Evolutionary conservation across 257 asterid species (phyloP), one percentile per base, ranked within the genome.

Genomic region (Solanum ahanhuiri): DNA sequence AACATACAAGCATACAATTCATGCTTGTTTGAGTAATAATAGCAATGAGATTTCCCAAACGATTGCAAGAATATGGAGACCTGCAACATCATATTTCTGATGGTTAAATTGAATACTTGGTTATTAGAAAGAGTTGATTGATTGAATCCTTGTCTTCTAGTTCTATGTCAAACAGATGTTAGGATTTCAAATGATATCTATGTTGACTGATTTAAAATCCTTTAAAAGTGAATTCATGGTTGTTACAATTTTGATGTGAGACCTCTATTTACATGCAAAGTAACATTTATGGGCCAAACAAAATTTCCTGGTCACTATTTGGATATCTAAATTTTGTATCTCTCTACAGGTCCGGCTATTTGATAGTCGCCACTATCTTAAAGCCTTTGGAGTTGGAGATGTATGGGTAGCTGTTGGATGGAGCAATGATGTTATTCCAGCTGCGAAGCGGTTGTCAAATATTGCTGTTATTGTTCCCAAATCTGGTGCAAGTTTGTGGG

Each of bases 331-430:
- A 12, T 63, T 11, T 28, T 85, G 70, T 20, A 23, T 85, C 76
- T 75, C 87, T 76, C 25, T 58, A 8, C 90, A 96, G 99, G 99
- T 96, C 63, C 97, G 97, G 28, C 88, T 96, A 35, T 96, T 96
- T 87, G 98, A 96, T 87, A 93, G 91, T 88, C 89, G 88, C 90
- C 89, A 94, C 88, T 95, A 96, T 91, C 94, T 96, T 48, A 96
- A 92, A 93, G 96, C 99, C 89, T 92, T 96, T 58, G 92, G 93
- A 81, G 94, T 94, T 34, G 98, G 97, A 86, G 98, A 96, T 86
- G 98, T 94, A 28, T 96, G 98, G 98, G 96, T 96, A 83, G 98
- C 97, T 83, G 98, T 96, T 90, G 98, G 98, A 88, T 96, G 99
- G 99, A 95, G 98, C 88, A 89, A 92, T 48, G 98, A 96, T 89